Conservation (phyloP, 1,284 basidiomycete genomes). For the Boletus mariae region DNA sequence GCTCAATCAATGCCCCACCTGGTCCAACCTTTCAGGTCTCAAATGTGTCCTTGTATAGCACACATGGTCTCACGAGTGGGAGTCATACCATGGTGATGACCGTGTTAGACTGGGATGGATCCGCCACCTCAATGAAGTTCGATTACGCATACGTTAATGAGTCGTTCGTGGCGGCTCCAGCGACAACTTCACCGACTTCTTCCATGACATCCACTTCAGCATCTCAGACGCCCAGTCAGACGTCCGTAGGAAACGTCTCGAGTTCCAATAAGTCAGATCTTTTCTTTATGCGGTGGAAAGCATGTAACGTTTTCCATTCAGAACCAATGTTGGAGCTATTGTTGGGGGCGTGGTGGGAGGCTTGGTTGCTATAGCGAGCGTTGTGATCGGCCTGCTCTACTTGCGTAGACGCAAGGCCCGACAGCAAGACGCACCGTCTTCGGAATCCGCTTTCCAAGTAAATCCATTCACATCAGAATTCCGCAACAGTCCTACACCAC, state of each 20-base stretch:
- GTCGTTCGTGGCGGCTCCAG: constrained; percentile 11
- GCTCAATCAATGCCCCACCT: constrained; percentile 8
- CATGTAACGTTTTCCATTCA: constrained; percentile 11
- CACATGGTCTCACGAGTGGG: constrained; percentile 15
- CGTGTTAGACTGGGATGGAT: constrained; percentile 21
- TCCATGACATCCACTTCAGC: constrained; percentile 4
- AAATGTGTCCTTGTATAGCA: constrained; percentile 18
- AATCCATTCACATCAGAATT: constrained; percentile 9
- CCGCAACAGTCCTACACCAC: neutral
- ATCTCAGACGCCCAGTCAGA: constrained; percentile 8
- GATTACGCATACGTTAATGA: constrained; percentile 28
- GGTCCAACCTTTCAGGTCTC: constrained; percentile 18
- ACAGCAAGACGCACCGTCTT: neutral
- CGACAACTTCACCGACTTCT: constrained; percentile 5
- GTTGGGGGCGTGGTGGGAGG: constrained; percentile 22
- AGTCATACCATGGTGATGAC: constrained; percentile 26
- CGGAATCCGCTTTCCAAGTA: neutral
- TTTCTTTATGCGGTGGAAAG: neutral
- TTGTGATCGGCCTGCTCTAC: constrained; percentile 10
- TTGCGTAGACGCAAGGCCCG: constrained; percentile 7
- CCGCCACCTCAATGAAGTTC: constrained; percentile 24
- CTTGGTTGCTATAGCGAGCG: neutral
- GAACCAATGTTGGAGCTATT: constrained; percentile 12
- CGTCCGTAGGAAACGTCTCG: neutral
- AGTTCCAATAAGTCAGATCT: constrained; percentile 11